phyloP scores from a whole-genome alignment of 441 rosid species.

The Gossypium schwendimanii region DNA sequence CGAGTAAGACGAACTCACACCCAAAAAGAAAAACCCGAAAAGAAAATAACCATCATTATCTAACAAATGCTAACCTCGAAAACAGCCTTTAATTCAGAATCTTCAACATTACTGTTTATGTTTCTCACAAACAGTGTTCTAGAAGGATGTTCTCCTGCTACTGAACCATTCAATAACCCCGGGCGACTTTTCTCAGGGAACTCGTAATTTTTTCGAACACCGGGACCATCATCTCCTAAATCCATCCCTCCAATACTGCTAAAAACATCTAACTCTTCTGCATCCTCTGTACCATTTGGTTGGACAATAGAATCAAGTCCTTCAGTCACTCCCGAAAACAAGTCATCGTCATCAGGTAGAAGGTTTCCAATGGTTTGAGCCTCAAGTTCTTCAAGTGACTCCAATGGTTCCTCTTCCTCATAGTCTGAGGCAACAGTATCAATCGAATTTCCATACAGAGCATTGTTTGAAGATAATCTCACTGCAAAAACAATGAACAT shows the following conservation, averaged over 20 bases:
- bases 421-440: constrained; percentile 35
- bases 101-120: constrained; percentile 49
- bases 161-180: constrained; percentile 24
- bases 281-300: constrained; percentile 33
- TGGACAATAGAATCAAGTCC: constrained; percentile 26
- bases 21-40: not conserved
- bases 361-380: constrained; percentile 68
- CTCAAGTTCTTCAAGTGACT: constrained; percentile 56
- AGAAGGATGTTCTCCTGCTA: constrained; percentile 39
- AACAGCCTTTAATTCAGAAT: constrained; percentile 48
- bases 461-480: constrained; percentile 34
- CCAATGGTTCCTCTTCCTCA: constrained; percentile 48
- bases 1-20: not conserved
- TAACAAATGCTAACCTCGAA: constrained; percentile 36
- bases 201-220: constrained; percentile 26
- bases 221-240: constrained; percentile 41
- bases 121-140: constrained; percentile 61
- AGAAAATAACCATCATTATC: not conserved
- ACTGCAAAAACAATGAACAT: constrained; percentile 35
- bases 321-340: constrained; percentile 55
- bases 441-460: constrained; percentile 38
- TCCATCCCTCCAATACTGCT: constrained; percentile 69
- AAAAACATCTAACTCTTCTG: constrained; percentile 60
- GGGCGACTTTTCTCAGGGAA: constrained; percentile 30
- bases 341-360: constrained; percentile 61